Base-by-base conservation (phyloP, 495 filamentous ascomycete species). In the Halenospora varia region DNA sequence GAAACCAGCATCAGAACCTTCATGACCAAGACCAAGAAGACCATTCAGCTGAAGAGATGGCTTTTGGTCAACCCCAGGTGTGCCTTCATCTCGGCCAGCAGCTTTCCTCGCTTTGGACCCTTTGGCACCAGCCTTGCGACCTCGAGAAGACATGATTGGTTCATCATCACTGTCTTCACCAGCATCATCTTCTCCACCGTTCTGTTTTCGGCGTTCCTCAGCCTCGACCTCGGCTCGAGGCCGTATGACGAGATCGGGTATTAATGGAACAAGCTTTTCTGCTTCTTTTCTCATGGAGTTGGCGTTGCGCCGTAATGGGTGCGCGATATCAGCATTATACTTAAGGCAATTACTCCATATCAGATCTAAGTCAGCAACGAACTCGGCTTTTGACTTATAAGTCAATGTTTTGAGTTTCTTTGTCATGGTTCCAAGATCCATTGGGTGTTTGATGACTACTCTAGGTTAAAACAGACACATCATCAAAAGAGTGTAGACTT, bases 361-460 rank as follows among this genome's bases (percentile, higher is more conserved):
- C 18, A 96, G 78, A 64, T 93, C 91, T 20, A 97, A 75, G 59
- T 98, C 94, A 50, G 86, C 83, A 26, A 97, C 90, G 62, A 98
- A 98, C 11, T 98, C 94, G 53, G 88, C 78, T 76, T 98, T 98
- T 47, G 91, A 96, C 69, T 89, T 93, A 77, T 96, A 98, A 19
- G 80, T 79, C 11, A 94, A 70, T 2, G 80, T 76, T 69, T 96
- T 96, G 26, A 99, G 83, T 74, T 97, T 97, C 76, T 99, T 99
- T 35, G 94, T 93, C 89, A 99, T 97, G 29, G 85, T 87, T 40
- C 95, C 94, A 44, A 99, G 83, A 70, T 99, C 94, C 94, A 99
- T 99, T 0, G 94, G 95, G 25, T 92, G 85, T 73, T 94, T 96
- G 75, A 97, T 97, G 60, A 97, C 87, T 94, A 67, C 60, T 49